Percentiles rank a stretch among this genome's conserved stretches.
Evolutionary conservation across 2,329 filamentous ascomycete species (phyloP).

Genomic region (Chaetomium sp.): DNA sequence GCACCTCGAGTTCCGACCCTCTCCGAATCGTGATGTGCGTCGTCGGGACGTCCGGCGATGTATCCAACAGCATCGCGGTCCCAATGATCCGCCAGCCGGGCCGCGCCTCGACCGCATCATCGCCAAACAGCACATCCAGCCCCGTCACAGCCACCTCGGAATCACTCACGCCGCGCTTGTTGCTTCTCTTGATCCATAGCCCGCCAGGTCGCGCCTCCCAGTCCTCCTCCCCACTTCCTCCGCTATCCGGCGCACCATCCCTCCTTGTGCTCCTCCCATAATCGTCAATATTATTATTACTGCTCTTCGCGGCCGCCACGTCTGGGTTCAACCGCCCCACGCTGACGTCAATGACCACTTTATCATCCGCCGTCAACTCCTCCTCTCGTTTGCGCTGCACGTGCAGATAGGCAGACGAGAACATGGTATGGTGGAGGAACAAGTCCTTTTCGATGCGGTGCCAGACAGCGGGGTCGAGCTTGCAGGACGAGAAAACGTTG

Average conservation of each 20-base stretch:
- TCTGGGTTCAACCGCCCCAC: constrained; percentile 67
- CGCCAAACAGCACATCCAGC: constrained; percentile 80
- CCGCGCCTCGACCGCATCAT: constrained; percentile 85
- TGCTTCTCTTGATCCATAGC: constrained; percentile 74
- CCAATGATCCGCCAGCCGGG: constrained; percentile 76
- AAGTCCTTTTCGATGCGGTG: constrained; percentile 84
- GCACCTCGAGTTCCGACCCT: constrained; percentile 56
- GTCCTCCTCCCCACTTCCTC: constrained; percentile 40
- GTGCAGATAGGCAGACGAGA: constrained; percentile 72
- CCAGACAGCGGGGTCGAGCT: constrained; percentile 66
- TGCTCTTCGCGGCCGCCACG: constrained; percentile 39
- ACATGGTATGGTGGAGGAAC: constrained; percentile 68
- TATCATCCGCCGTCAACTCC: constrained; percentile 66
- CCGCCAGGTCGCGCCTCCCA: constrained; percentile 77
- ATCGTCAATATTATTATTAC: constrained; percentile 30
- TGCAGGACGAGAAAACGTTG: constrained; percentile 69
- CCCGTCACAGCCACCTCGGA: constrained; percentile 69
- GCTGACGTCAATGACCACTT: constrained; percentile 71
- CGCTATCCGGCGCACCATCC: neutral
- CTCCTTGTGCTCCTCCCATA: constrained; percentile 14
- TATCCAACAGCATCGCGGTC: constrained; percentile 65
- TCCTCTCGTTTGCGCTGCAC: constrained; percentile 81
- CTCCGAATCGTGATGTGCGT: constrained; percentile 73
- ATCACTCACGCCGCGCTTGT: constrained; percentile 67
- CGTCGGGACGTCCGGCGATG: constrained; percentile 54